A percentile compares a stretch with the other conserved stretches of the same genome.
Conservation (phyloP, 306 rosid genomes). For the Acacia acuminata region DNA sequence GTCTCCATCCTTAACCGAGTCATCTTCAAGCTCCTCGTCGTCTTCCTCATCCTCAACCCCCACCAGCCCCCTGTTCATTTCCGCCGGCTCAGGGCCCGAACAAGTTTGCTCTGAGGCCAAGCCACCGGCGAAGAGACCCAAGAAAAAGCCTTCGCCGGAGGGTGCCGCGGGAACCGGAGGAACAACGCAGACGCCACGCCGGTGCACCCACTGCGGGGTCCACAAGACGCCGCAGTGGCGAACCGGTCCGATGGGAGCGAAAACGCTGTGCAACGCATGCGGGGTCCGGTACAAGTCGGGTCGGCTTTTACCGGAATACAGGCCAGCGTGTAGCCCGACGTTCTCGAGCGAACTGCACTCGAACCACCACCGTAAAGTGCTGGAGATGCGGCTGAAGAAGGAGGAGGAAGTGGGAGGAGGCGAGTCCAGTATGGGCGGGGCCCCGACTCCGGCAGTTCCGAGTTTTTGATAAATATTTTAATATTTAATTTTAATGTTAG, state of each 20-base stretch:
- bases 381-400: constrained; percentile 93
- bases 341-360: constrained; percentile 84
- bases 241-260: constrained; percentile 87
- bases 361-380: constrained; percentile 94
- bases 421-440: constrained; percentile 32
- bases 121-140: constrained; percentile 40
- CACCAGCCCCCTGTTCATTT: constrained; percentile 47
- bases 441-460: constrained; percentile 40
- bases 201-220: constrained; percentile 96
- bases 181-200: constrained; percentile 50
- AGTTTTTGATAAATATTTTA: constrained; percentile 46
- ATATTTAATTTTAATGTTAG: neutral
- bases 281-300: constrained; percentile 96
- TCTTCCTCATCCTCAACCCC: constrained; percentile 65
- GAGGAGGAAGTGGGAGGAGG: constrained; percentile 36
- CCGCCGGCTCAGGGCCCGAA: constrained; percentile 31
- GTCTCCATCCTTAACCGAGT: constrained; percentile 58
- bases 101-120: constrained; percentile 29
- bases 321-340: constrained; percentile 98
- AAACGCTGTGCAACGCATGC: constrained; percentile 86
- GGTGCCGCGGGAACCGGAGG: neutral
- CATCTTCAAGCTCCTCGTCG: constrained; percentile 66
- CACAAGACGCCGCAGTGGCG: constrained; percentile 99
- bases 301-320: constrained; percentile 82
- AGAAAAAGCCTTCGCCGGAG: constrained; percentile 30